These are phyloP conservation scores for Acanthamoeba triangularis DNA, from an alignment of 208 protist genomes.

Conservation along the genomic window DNA sequence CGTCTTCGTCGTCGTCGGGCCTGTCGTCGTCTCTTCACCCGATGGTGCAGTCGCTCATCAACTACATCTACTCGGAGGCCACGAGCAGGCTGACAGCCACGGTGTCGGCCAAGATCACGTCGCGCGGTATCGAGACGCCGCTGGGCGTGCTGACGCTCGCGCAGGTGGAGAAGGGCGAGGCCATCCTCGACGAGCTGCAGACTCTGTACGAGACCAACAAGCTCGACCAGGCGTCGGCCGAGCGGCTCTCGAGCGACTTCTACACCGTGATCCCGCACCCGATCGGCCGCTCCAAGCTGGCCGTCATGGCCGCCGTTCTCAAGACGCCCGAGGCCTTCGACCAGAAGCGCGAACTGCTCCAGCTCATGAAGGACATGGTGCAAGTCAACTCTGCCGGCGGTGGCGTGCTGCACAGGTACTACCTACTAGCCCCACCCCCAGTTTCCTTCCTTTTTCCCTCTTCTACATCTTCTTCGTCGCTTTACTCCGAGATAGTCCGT, in stretches of 20 bases:
- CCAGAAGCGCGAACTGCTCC: slow-evolving; percentile 57
- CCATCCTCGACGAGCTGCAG: slow-evolving; percentile 72
- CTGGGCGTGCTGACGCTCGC: slow-evolving; percentile 65
- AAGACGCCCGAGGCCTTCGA: slow-evolving; percentile 42
- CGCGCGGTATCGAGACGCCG: slow-evolving; percentile 66
- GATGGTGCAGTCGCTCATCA: slow-evolving; percentile 3
- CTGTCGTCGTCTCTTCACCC: neutral
- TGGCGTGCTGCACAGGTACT: neutral
- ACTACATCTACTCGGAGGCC: slow-evolving; percentile 59
- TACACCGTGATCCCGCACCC: slow-evolving; percentile 74
- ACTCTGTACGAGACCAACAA: slow-evolving; percentile 27
- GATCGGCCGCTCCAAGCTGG: slow-evolving; percentile 51
- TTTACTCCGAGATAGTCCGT: neutral
- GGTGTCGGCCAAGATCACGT: slow-evolving; percentile 30
- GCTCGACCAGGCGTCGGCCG: neutral
- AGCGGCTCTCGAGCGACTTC: slow-evolving; percentile 33
- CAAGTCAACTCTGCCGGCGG: slow-evolving; percentile 33
- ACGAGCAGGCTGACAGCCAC: slow-evolving; percentile 37
- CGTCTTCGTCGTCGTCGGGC: neutral
- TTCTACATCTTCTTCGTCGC: too few relatives aligned
- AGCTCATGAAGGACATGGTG: slow-evolving; percentile 75
- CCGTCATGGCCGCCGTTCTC: neutral
- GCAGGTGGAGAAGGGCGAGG: slow-evolving; percentile 78
- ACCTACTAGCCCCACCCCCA: too few relatives aligned
- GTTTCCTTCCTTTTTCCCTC: too few relatives aligned